Conservation (phyloP, 257 asterid genomes). For the Leonotis leonurus region DNA sequence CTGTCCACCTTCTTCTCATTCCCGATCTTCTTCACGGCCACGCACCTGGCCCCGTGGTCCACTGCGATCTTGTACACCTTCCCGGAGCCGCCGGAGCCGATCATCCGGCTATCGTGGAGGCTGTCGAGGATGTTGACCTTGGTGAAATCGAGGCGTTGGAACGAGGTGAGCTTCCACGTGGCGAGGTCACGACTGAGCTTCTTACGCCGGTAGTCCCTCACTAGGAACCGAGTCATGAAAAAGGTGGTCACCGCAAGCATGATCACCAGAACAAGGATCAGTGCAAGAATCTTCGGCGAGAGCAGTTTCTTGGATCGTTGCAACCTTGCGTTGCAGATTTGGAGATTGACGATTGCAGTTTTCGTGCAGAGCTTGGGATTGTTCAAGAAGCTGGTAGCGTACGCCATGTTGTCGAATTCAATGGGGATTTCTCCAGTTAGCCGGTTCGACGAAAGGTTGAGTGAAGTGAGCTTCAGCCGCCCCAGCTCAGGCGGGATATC, state of each 20-base stretch:
- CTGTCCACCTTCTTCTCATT: conserved; percentile 25
- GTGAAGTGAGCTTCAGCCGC: conserved; percentile 39
- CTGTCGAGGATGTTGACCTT: conserved; percentile 29
- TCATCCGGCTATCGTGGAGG: conserved; percentile 33
- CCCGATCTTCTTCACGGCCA: conserved; percentile 50
- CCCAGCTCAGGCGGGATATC: conserved; percentile 61
- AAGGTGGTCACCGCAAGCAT: conserved; percentile 24
- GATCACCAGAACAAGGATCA: conserved; percentile 38
- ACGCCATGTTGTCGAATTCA: conserved; percentile 66
- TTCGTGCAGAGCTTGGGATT: conserved; percentile 55
- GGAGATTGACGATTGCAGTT: conserved; percentile 30
- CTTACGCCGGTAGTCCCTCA: conserved; percentile 50
- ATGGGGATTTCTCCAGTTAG: conserved; percentile 57
- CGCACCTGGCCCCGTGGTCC: conserved; percentile 20
- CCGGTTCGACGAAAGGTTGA: conserved; percentile 61
- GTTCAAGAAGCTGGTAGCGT: conserved; percentile 49
- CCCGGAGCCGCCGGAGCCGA: conserved; percentile 52
- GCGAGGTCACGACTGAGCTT: conserved; percentile 44
- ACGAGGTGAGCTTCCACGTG: conserved; percentile 76
- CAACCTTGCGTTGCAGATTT: conserved; percentile 28
- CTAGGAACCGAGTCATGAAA: conserved; percentile 25
- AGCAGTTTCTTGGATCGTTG: conserved; percentile 27
- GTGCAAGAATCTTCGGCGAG: conserved; percentile 33
- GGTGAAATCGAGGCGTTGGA: conserved; percentile 49
- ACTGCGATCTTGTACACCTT: conserved; percentile 40